Percentiles rank a stretch among this genome's conserved stretches.
Evolutionary conservation across 2,329 filamentous ascomycete genomes (phyloP).

Genomic region (Beauveria sp.): DNA sequence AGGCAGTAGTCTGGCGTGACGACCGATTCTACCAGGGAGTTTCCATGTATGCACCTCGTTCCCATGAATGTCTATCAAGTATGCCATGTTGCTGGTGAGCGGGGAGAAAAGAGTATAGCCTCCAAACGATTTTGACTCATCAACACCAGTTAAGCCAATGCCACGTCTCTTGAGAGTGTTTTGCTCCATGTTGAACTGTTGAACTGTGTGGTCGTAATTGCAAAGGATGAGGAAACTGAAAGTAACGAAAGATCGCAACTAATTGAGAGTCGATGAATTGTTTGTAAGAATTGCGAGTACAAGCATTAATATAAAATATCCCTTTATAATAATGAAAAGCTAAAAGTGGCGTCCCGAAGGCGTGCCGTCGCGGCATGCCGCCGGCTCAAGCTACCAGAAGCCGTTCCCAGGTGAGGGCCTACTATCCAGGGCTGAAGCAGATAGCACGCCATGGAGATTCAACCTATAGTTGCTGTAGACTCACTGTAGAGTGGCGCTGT

Average conservation of each 20-base stretch:
- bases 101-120: slow-evolving; percentile 24
- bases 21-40: slow-evolving; percentile 20
- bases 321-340: too few relatives aligned
- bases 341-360: too few relatives aligned
- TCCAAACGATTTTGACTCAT: slow-evolving; percentile 17
- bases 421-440: too few relatives aligned
- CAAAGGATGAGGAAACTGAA: background rate
- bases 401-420: too few relatives aligned
- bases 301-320: too few relatives aligned
- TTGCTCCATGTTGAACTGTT: slow-evolving; percentile 17
- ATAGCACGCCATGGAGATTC: too few relatives aligned
- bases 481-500: too few relatives aligned
- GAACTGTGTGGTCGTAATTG: too few relatives aligned
- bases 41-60: slow-evolving; percentile 23
- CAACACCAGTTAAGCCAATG: slow-evolving; percentile 21
- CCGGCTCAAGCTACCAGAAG: too few relatives aligned
- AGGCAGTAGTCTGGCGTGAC: slow-evolving; percentile 20
- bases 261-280: background rate
- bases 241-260: background rate
- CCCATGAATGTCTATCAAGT: slow-evolving; percentile 22
- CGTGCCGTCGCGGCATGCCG: too few relatives aligned
- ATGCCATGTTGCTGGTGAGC: slow-evolving; percentile 19
- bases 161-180: slow-evolving; percentile 23
- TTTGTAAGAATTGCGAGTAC: too few relatives aligned
- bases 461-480: too few relatives aligned